Evolutionary conservation across 2,329 filamentous ascomycete genomes (phyloP), one percentile per base, ranked within the genome.

Genomic region (Xylariaceae sp.): DNA sequence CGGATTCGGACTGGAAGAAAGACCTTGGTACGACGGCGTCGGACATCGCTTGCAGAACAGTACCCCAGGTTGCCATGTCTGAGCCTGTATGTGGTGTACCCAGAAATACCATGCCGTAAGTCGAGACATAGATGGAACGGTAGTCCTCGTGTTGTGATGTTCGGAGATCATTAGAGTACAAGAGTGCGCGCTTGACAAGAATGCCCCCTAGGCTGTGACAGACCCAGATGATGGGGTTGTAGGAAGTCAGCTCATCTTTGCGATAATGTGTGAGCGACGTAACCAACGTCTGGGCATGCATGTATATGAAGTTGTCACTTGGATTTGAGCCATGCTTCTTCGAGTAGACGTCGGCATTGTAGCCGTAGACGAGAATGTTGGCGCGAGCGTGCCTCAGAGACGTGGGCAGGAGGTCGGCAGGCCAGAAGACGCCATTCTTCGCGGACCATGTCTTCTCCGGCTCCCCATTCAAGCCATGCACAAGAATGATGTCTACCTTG

Each of bases 71-170:
- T 1, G 88, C 88, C 1, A 86, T 74, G 63, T 86, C 85, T 1
- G 87, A 85, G 7, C 88, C 88, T 15, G 80, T 83, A 71, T 92
- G 89, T 5, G 89, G 89, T 11, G 89, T 92, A 11, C 88, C 89
- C 34, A 92, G 78, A 70, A 92, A 92, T 39, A 92, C 78, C 59
- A 92, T 83, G 23, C 85, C 89, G 68, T 87, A 92, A 0, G 89
- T 92, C 0, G 87, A 90, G 8, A 90, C 81, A 65, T 82, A 90
- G 55, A 91, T 83, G 9, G 86, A 87, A 17, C 87, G 82, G 42
- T 85, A 79, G 57, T 88, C 81, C 61, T 89, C 83, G 44, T 85
- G 81, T 65, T 84, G 80, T 58, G 81, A 79, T 47, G 79, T 80
- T 6, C 77, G 78, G 10, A 88, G 71, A 66, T 85, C 86, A 64